These are phyloP conservation scores for Botrytis medusae DNA, from an alignment of 2,329 filamentous ascomycete genomes.

Conservation along the genomic window DNA sequence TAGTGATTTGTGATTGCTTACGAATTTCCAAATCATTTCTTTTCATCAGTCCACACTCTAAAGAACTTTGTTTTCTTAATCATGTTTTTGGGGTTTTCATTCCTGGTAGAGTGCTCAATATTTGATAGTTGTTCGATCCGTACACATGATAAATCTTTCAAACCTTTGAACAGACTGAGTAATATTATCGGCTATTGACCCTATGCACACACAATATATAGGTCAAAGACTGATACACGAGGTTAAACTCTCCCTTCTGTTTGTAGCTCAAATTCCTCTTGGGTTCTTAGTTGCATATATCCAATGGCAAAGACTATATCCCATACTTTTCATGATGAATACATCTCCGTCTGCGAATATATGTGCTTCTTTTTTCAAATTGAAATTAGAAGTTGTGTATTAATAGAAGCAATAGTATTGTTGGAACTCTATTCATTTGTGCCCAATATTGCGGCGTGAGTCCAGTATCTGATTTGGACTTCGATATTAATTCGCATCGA, in stretches of 20 bases:
- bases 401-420: not conserved
- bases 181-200: not conserved
- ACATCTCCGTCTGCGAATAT: too few species aligned
- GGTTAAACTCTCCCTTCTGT: not conserved
- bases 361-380: not conserved
- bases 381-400: not conserved
- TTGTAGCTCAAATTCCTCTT: not conserved
- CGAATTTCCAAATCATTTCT: not conserved
- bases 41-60: not conserved
- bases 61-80: not conserved
- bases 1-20: not conserved
- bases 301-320: not conserved
- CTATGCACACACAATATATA: not conserved
- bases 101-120: not conserved
- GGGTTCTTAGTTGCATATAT: not conserved
- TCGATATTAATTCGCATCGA: not conserved
- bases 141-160: not conserved
- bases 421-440: too few species aligned
- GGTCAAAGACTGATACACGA: not conserved
- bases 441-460: not conserved
- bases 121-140: not conserved
- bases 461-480: not conserved
- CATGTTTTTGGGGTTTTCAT: not conserved
- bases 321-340: not conserved
- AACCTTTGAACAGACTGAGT: too few species aligned